These are phyloP conservation scores for Helminthosporium solani DNA, from an alignment of 2,329 filamentous ascomycete genomes.

Conservation along the genomic window DNA sequence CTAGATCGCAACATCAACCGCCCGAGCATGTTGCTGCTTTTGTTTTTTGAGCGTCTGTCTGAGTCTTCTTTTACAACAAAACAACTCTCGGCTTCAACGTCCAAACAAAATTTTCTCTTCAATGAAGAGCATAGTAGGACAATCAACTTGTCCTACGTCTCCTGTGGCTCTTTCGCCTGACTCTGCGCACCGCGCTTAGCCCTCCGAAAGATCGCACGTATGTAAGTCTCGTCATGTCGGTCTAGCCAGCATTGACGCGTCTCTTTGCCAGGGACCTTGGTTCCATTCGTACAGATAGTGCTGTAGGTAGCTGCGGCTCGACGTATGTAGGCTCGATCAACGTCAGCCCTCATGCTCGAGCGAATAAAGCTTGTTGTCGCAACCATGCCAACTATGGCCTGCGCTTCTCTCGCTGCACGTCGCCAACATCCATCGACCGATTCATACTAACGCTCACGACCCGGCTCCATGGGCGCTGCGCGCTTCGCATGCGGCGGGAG, in stretches of 20 bases:
- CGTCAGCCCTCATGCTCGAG: conserved; percentile 4
- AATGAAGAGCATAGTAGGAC: conserved; percentile 48
- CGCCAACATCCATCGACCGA: neutral
- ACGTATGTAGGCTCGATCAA: conserved; percentile 2
- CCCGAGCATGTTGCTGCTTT: conserved; percentile 47
- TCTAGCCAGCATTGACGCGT: neutral
- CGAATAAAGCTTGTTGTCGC: conserved; percentile 7
- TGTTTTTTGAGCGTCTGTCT: conserved; percentile 64
- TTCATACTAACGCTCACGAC: neutral
- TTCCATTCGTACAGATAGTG: conserved; percentile 13
- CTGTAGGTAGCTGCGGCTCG: conserved; percentile 6
- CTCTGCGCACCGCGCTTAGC: conserved; percentile 14
- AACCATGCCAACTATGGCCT: conserved; percentile 7
- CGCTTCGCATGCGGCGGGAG: conserved; percentile 34
- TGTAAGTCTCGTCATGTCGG: conserved; percentile 4
- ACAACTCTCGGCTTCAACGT: conserved; percentile 74
- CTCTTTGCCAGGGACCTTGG: conserved; percentile 7
- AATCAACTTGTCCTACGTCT: conserved; percentile 63
- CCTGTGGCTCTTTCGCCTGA: conserved; percentile 31
- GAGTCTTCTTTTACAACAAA: conserved; percentile 81
- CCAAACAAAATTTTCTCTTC: conserved; percentile 64
- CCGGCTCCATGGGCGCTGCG: conserved; percentile 8
- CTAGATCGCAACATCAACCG: conserved; percentile 74
- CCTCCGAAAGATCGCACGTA: conserved; percentile 11
- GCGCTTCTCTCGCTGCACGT: conserved; percentile 5